Evolutionary conservation across 805 yeast genomes (phyloP), one percentile per base, ranked within the genome.

Genomic region (Spencermartinsiella europaea): DNA sequence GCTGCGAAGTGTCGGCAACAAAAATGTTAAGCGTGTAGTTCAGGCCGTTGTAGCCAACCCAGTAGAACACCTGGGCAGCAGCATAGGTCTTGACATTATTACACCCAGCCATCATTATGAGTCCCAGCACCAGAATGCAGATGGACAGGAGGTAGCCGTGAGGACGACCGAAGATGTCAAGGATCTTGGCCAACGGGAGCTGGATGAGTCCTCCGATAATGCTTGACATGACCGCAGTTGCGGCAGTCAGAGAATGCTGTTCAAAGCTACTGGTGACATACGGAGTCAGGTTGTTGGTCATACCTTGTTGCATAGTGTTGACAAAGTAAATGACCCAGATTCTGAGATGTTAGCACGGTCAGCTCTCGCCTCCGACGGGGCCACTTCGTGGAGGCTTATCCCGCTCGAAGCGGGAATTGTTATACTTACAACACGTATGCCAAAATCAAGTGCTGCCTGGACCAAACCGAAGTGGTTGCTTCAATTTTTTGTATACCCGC

Each of bases 1-100:
- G 67, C 48, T 71, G 69, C 8, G 86, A 79, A 55, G 76, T 72
- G 65, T 82, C 89, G 1, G 85, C 77, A 49, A 78, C 57, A 33
- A 80, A 68, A 34, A 82, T 64, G 49, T 76, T 25, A 12, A 25
- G 31, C 7, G 31, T 25, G 45, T 81, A 66, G 34, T 76, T 65
- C 15, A 77, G 71, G 46, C 87, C 87, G 27, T 78, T 73, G 60
- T 74, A 80, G 5, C 89, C 80, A 42, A 63, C 54, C 43, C 60
- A 61, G 52, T 70, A 71, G 35, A 72, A 49, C 2, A 49, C 52
- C 42, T 49, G 46, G 55, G 83, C 85, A 20, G 76, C 83, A 44
- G 81, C 79, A 52, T 72, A 80, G 16, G 75, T 64, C 42, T 73
- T 67, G 21, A 79, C 71, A 51, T 74, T 73, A 50, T 69, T 69